Evolutionary conservation across 306 rosid genomes (phyloP).

Genomic region (Potentilla sterilis): DNA sequence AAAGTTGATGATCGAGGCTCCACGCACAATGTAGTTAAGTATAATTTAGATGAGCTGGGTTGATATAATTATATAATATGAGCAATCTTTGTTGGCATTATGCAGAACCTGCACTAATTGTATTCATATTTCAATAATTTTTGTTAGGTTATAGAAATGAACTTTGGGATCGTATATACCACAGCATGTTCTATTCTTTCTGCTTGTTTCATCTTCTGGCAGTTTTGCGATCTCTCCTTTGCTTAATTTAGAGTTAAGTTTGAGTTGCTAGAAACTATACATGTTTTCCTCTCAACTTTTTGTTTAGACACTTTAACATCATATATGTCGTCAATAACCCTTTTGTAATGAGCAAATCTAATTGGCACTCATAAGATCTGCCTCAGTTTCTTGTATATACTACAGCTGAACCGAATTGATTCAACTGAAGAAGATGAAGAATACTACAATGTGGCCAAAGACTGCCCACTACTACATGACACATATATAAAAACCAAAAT

Average conservation of each 20-base stretch:
- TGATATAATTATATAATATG: not conserved
- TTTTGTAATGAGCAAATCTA: not conserved
- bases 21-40: conserved; percentile 21
- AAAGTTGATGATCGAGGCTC: conserved; percentile 32
- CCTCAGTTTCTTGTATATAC: too few relatives aligned
- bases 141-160: conserved; percentile 16
- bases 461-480: too few relatives aligned
- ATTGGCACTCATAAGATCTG: too few relatives aligned
- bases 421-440: too few relatives aligned
- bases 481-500: too few relatives aligned
- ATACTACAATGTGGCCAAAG: too few relatives aligned
- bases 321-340: not conserved
- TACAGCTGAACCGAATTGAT: too few relatives aligned
- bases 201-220: conserved; percentile 24
- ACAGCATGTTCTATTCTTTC: conserved; percentile 10
- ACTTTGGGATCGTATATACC: conserved; percentile 29
- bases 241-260: not conserved
- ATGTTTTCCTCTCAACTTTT: not conserved
- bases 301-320: conserved; percentile 7
- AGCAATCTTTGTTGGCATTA: conserved; percentile 20
- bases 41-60: conserved; percentile 21
- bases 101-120: conserved; percentile 15
- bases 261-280: not conserved
- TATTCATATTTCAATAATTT: conserved; percentile 12
- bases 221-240: not conserved